These are phyloP conservation scores for Rhinocladiella similis DNA, from an alignment of 2,329 filamentous ascomycete species.

Conservation along the genomic window DNA sequence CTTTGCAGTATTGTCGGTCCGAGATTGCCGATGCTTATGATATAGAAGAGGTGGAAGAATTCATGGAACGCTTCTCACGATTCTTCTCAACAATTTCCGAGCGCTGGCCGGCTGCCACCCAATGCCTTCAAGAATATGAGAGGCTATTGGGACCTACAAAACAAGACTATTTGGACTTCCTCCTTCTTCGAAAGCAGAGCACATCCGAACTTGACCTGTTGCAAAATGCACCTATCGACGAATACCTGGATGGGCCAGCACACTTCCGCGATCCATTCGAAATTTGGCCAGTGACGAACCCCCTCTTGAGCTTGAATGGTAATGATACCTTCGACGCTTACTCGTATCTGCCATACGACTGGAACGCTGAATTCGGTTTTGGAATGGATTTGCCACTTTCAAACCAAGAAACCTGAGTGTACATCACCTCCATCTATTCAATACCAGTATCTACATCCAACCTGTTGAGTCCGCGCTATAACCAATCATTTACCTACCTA, in stretches of 20 bases:
- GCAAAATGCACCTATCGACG: not conserved
- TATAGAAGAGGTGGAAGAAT: slow-evolving; percentile 6
- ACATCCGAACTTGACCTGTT: not conserved
- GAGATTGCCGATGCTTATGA: slow-evolving; percentile 6
- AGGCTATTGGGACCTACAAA: slow-evolving; percentile 6
- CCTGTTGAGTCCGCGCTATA: not conserved
- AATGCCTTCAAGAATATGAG: slow-evolving; percentile 13
- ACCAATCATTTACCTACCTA: too few relatives aligned
- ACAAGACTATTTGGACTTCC: slow-evolving; percentile 4
- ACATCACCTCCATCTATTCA: not conserved
- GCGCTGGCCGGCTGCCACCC: slow-evolving; percentile 9
- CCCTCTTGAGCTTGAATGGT: not conserved
- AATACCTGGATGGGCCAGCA: not conserved
- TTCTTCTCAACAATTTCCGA: slow-evolving; percentile 14
- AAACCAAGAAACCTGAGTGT: not conserved
- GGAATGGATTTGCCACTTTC: slow-evolving; percentile 3
- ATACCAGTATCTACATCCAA: not conserved
- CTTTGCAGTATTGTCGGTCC: slow-evolving; percentile 2
- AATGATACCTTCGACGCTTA: not conserved
- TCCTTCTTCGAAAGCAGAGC: slow-evolving; percentile 4
- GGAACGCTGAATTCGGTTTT: slow-evolving; percentile 11
- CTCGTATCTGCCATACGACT: slow-evolving; percentile 6
- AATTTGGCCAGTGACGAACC: slow-evolving; percentile 3
- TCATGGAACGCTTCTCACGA: slow-evolving; percentile 7
- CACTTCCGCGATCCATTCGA: not conserved